Percentiles rank a stretch among this genome's conserved stretches.
Evolutionary conservation across 129 eudicot genomes (phyloP).

Genomic region (Pittosporum tobira): DNA sequence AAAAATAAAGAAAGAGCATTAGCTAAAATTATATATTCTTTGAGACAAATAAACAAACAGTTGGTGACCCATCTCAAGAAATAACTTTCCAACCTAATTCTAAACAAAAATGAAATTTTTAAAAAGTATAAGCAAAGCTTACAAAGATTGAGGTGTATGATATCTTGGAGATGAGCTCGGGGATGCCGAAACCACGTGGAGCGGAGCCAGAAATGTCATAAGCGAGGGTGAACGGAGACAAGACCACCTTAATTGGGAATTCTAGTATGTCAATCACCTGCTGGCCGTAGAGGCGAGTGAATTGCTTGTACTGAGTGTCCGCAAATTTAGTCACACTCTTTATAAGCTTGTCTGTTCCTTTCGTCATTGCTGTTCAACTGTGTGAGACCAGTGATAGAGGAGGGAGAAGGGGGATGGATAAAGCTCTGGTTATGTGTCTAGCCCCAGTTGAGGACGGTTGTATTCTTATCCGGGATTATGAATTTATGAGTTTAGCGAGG

Average conservation of each 20-base stretch:
- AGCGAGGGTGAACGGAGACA: constrained; percentile 57
- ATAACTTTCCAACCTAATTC: background rate
- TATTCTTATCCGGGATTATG: too few relatives aligned
- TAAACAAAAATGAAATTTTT: background rate
- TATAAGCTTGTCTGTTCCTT: constrained; percentile 33
- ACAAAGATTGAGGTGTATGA: constrained; percentile 74
- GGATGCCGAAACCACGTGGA: constrained; percentile 91
- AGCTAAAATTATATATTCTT: background rate
- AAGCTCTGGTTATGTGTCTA: constrained; percentile 1
- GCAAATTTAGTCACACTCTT: constrained; percentile 22
- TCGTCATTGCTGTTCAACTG: constrained; percentile 25
- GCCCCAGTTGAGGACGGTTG: too few relatives aligned
- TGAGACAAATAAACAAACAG: constrained; percentile 10
- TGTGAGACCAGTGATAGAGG: background rate
- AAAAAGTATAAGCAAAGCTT: constrained; percentile 13
- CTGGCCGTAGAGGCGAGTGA: constrained; percentile 46
- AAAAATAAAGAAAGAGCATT: too few relatives aligned
- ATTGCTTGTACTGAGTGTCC: constrained; percentile 25
- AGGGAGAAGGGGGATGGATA: constrained; percentile 11
- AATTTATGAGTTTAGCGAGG: too few relatives aligned
- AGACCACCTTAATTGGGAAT: constrained; percentile 47
- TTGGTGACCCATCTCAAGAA: background rate
- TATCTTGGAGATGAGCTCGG: constrained; percentile 70
- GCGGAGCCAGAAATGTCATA: constrained; percentile 70
- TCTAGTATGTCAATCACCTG: constrained; percentile 40